These are phyloP conservation scores for Flueggea neowawraea DNA, from an alignment of 441 rosid genomes.

Conservation along the genomic window DNA sequence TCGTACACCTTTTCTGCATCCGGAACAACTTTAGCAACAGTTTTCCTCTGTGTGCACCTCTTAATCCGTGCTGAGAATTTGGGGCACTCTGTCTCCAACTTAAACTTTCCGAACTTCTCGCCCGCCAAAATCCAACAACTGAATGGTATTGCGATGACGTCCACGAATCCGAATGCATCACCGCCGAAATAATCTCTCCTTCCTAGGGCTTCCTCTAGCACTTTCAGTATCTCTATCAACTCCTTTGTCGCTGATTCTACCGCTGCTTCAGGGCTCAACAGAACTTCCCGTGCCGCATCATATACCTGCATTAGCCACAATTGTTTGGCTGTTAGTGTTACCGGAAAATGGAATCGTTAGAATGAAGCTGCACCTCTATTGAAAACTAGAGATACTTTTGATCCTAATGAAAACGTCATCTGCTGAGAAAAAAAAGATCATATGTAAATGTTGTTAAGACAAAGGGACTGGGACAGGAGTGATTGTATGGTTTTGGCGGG, in stretches of 20 bases:
- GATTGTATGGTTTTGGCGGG: neutral
- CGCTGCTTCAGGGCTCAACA: slow-evolving; percentile 30
- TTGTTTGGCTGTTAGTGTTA: no score
- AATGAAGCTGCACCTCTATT: no score
- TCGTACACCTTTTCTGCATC: slow-evolving; percentile 34
- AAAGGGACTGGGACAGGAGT: neutral
- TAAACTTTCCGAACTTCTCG: slow-evolving; percentile 41
- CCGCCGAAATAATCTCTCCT: slow-evolving; percentile 43
- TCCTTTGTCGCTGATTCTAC: slow-evolving; percentile 27
- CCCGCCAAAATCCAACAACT: slow-evolving; percentile 33
- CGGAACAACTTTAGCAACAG: slow-evolving; percentile 37
- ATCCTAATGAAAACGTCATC: no score
- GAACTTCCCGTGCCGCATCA: slow-evolving; percentile 24
- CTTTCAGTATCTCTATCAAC: slow-evolving; percentile 38
- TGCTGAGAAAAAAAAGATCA: no score
- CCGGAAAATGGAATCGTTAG: no score
- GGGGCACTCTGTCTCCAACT: slow-evolving; percentile 35
- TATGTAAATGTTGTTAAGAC: no score
- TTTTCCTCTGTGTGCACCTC: slow-evolving; percentile 38
- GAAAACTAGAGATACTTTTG: no score
- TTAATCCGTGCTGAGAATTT: slow-evolving; percentile 40
- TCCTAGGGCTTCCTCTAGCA: slow-evolving; percentile 41
- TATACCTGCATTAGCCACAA: slow-evolving; percentile 6
- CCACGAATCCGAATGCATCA: slow-evolving; percentile 37
- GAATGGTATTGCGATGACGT: slow-evolving; percentile 29